phyloP scores from a whole-genome alignment of 495 filamentous ascomycete species.

The Choiromyces venosus region DNA sequence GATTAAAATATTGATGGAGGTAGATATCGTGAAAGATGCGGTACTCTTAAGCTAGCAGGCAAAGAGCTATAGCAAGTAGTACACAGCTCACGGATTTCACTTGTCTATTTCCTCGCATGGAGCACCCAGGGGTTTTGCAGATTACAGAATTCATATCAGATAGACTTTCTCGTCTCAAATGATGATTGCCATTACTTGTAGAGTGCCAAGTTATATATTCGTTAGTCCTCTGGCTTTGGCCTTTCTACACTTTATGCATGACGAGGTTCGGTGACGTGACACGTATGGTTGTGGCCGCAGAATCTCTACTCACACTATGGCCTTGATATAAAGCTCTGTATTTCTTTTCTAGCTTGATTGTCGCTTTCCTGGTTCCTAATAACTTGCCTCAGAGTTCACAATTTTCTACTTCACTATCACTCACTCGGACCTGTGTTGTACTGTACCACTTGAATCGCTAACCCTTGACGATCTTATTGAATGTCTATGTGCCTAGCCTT shows the following conservation, averaged over 20 bases:
- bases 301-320: background rate
- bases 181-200: background rate
- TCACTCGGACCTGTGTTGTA: background rate
- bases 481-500: background rate
- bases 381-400: too few species aligned
- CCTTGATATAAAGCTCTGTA: background rate
- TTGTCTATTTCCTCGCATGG: background rate
- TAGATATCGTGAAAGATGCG: too few species aligned
- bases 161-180: background rate
- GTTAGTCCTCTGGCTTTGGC: background rate
- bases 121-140: background rate
- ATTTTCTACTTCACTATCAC: too few species aligned
- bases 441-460: background rate
- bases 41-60: background rate
- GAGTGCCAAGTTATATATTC: background rate
- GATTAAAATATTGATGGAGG: too few species aligned
- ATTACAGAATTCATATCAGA: too few species aligned
- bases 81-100: background rate
- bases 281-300: background rate
- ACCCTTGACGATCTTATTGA: background rate
- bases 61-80: background rate
- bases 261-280: background rate
- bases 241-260: background rate
- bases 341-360: background rate
- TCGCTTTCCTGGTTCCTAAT: too few species aligned